phyloP scores from a whole-genome alignment of 306 rosid species.

The Morella rubra region DNA sequence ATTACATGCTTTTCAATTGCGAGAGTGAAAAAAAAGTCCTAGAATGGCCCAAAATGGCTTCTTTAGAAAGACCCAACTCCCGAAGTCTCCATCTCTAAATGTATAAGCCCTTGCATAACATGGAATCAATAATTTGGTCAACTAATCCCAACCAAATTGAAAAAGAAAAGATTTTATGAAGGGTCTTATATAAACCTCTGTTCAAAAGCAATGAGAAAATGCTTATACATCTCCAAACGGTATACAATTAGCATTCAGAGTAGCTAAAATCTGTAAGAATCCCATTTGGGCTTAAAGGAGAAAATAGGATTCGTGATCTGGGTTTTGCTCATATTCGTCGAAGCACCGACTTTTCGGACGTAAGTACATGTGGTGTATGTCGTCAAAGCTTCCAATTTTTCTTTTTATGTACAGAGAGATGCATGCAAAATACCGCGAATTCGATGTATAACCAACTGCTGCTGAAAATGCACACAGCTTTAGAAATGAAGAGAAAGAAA shows the following conservation, averaged over 20 bases:
- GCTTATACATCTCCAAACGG: background rate
- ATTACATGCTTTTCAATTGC: background rate
- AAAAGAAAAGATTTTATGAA: background rate
- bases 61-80: background rate
- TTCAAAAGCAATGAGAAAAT: background rate
- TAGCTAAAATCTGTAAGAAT: background rate
- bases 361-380: background rate
- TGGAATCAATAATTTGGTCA: background rate
- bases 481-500: slow-evolving; percentile 12
- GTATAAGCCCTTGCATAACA: background rate
- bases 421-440: background rate
- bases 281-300: background rate
- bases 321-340: background rate
- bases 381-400: slow-evolving; percentile 1
- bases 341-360: background rate
- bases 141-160: background rate
- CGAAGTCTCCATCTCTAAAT: too few relatives aligned
- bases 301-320: background rate
- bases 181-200: background rate
- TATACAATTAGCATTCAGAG: background rate
- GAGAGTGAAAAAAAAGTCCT: background rate
- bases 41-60: background rate
- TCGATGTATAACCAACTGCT: background rate
- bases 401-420: background rate
- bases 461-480: slow-evolving; percentile 22